A percentile compares a stretch with the other conserved stretches of the same genome.
Conservation (phyloP, 163 green algal species). For the Chlorella variabilis region DNA sequence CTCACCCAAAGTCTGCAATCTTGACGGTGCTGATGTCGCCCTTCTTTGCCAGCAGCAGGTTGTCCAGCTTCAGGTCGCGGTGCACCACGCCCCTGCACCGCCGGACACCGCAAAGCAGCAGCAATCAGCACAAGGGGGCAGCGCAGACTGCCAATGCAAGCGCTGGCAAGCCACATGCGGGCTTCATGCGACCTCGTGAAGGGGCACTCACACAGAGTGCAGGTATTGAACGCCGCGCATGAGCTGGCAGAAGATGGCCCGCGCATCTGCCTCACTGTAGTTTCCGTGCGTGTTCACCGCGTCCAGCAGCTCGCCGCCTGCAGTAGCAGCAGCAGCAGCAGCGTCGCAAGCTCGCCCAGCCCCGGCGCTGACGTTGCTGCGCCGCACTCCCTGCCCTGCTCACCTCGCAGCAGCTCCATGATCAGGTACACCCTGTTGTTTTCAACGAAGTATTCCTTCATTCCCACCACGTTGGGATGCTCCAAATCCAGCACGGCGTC, state of each 20-base stretch:
- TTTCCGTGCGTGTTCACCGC: slow-evolving; percentile 71
- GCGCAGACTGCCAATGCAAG: too few relatives aligned
- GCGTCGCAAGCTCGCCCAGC: too few relatives aligned
- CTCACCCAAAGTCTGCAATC: slow-evolving; percentile 87
- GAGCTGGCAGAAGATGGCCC: slow-evolving; percentile 82
- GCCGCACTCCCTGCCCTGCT: too few relatives aligned
- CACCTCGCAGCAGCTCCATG: slow-evolving; percentile 26
- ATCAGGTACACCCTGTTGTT: slow-evolving; percentile 39
- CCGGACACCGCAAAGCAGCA: slow-evolving; percentile 27
- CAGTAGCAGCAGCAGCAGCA: slow-evolving; percentile 67
- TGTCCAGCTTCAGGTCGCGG: slow-evolving; percentile 86
- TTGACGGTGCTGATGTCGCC: slow-evolving; percentile 85
- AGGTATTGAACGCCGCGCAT: slow-evolving; percentile 85
- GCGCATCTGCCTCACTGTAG: slow-evolving; percentile 84
- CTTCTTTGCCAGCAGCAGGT: slow-evolving; percentile 77
- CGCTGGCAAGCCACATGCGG: too few relatives aligned
- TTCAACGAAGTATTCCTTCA: slow-evolving; percentile 42
- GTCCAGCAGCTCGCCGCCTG: slow-evolving; percentile 87
- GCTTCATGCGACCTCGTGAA: too few relatives aligned
- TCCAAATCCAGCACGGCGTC: slow-evolving; percentile 81
- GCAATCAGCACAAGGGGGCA: not conserved
- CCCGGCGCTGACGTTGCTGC: too few relatives aligned
- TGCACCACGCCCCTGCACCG: slow-evolving; percentile 58
- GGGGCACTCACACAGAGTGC: slow-evolving; percentile 76
- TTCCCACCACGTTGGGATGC: slow-evolving; percentile 76